Evolutionary conservation across 2,329 filamentous ascomycete species (phyloP).

Genomic region (Xylariaceae sp.): DNA sequence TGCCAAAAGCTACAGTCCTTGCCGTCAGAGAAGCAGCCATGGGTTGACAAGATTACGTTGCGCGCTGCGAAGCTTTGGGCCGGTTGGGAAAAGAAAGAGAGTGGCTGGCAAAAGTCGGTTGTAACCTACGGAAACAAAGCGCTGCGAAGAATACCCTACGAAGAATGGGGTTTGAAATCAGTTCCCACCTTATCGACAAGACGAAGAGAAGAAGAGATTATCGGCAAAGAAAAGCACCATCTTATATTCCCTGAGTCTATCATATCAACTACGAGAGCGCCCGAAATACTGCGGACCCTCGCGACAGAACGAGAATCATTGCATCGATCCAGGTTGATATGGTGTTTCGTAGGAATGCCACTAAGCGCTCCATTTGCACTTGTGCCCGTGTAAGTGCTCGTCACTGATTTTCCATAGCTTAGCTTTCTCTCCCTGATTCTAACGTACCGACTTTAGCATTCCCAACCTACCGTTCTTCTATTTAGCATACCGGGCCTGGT

Average conservation of each 20-base stretch:
- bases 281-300: slow-evolving; percentile 69
- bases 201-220: slow-evolving; percentile 66
- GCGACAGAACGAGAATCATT: slow-evolving; percentile 81
- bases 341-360: slow-evolving; percentile 83
- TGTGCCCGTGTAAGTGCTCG: slow-evolving; percentile 75
- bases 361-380: slow-evolving; percentile 82
- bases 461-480: slow-evolving; percentile 98
- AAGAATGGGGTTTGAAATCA: slow-evolving; percentile 98
- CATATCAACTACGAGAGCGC: slow-evolving; percentile 68
- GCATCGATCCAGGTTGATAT: slow-evolving; percentile 78
- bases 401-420: neutral
- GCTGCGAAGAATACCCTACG: slow-evolving; percentile 86
- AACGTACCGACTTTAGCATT: slow-evolving; percentile 58
- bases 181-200: slow-evolving; percentile 80
- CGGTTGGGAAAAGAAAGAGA: slow-evolving; percentile 82
- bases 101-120: slow-evolving; percentile 86
- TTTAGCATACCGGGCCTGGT: slow-evolving; percentile 87
- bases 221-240: slow-evolving; percentile 69
- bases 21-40: slow-evolving; percentile 57
- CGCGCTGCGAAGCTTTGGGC: slow-evolving; percentile 82
- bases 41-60: slow-evolving; percentile 71
- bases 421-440: slow-evolving; percentile 16
- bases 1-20: slow-evolving; percentile 75
- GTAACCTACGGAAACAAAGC: slow-evolving; percentile 86
- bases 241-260: slow-evolving; percentile 78